These are phyloP conservation scores for Viola pubescens DNA, from an alignment of 441 rosid species.

Conservation along the genomic window DNA sequence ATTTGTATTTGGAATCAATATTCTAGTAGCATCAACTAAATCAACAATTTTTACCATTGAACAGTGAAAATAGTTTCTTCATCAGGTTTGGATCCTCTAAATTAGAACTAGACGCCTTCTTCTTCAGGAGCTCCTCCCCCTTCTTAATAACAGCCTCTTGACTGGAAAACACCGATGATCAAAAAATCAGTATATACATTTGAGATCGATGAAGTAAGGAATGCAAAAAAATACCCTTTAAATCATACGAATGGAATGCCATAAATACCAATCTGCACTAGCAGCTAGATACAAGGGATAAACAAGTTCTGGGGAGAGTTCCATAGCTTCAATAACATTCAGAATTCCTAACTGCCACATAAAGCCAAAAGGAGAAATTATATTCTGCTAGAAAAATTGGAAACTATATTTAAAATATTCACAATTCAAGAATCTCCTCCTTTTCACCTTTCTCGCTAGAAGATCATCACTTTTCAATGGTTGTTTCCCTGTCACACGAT, in stretches of 20 bases:
- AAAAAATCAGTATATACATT: constrained; percentile 22
- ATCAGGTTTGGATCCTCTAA: constrained; percentile 72
- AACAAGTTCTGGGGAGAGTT: constrained; percentile 61
- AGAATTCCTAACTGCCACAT: constrained; percentile 70
- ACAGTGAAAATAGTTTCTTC: constrained; percentile 59
- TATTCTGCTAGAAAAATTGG: constrained; percentile 6
- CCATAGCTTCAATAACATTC: constrained; percentile 77
- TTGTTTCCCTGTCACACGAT: constrained; percentile 63
- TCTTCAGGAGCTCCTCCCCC: constrained; percentile 90
- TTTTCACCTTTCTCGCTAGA: constrained; percentile 60
- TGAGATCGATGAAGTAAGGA: constrained; percentile 17
- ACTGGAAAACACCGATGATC: constrained; percentile 40
- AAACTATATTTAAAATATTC: constrained; percentile 5
- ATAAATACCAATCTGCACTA: constrained; percentile 59
- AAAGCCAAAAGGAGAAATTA: constrained; percentile 8
- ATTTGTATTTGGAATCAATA: background rate
- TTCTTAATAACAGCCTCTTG: constrained; percentile 82
- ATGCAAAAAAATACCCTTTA: background rate
- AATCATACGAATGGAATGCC: constrained; percentile 3
- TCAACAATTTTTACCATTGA: constrained; percentile 52
- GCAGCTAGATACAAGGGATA: constrained; percentile 82
- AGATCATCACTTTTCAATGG: constrained; percentile 59
- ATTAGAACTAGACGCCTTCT: constrained; percentile 62
- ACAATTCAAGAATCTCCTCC: too few species aligned
- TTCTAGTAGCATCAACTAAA: constrained; percentile 1